These are phyloP conservation scores for Epichloe sibirici DNA, from an alignment of 2,329 filamentous ascomycete species.

Conservation along the genomic window DNA sequence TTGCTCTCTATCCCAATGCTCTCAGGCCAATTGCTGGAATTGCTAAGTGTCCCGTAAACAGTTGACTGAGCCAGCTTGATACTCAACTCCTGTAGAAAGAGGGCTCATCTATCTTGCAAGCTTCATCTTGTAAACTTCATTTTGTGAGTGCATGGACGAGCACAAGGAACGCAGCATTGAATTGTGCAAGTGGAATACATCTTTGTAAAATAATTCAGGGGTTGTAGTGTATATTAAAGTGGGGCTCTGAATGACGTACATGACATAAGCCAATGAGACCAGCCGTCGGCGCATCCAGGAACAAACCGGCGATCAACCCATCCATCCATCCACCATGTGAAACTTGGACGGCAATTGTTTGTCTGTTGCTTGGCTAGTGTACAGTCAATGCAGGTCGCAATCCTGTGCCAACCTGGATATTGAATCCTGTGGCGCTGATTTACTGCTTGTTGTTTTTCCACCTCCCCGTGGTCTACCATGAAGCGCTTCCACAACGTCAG, in stretches of 20 bases:
- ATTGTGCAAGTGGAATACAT: too few relatives aligned
- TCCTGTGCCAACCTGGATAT: neutral
- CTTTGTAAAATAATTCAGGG: too few relatives aligned
- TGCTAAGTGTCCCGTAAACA: too few relatives aligned
- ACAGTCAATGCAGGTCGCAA: neutral
- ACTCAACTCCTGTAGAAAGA: too few relatives aligned
- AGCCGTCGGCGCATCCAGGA: neutral
- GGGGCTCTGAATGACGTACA: neutral
- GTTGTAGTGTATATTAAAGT: too few relatives aligned
- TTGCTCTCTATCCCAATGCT: too few relatives aligned
- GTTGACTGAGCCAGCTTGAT: too few relatives aligned
- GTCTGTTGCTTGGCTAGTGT: neutral
- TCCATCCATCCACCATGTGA: neutral
- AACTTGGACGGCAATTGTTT: neutral
- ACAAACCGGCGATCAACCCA: neutral
- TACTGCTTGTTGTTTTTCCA: neutral
- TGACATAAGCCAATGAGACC: slow-evolving; percentile 6
- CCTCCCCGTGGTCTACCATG: slow-evolving; percentile 3
- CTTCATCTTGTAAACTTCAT: too few relatives aligned
- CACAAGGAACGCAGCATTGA: too few relatives aligned
- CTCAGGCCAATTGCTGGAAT: too few relatives aligned
- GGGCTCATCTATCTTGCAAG: too few relatives aligned
- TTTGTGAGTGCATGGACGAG: too few relatives aligned
- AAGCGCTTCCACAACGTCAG: slow-evolving; percentile 5
- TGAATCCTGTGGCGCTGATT: neutral